Base-by-base conservation (phyloP, 164 flowering plant species). In the Chimonanthus praecox region DNA sequence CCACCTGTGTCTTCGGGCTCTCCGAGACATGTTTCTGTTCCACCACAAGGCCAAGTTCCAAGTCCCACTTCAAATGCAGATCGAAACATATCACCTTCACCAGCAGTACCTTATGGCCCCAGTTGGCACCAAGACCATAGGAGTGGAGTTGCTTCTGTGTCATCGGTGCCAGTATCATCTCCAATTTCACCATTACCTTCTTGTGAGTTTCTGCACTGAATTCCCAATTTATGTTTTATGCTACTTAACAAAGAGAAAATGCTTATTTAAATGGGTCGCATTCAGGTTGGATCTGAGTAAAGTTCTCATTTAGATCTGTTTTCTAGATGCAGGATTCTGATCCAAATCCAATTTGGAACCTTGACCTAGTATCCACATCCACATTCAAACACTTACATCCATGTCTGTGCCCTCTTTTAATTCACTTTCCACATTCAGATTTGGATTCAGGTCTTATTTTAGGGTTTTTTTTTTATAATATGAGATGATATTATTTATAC, bases 161-260 rank as follows among this genome's bases (percentile, higher is more conserved):
- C 85, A 74, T 76, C 85, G 11, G 67, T 76, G 45, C 76, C 69
- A 75, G 78, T 82, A 3, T 82, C 84, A 3, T 71, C 86, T 7
- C 70, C 73, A n/a, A 66, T 67, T 16, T 64, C 78, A 71, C 70
- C 70, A 69, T 76, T 80, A 3, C 45, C 77, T 67, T 78, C 84
- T 68, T 82, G 92, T 90, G 79, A 88, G 90, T 86, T 70, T 9
- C 72, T 58, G 9, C 43, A 33, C 10, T 43, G 44, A 63, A 63
- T 33, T n/a, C 43, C 44, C 46, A 63, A 63, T 63, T 20, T 63
- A 33, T 33, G 7, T 9, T 63, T 21, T 63, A 21, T 63, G 45
- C 11, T 63, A 8, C 21, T 44, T 63, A 10, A 20, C 33, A 8
- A 63, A 63, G 13, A 33, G 9, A 63, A 63, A n/a, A 6, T 33